Evolutionary conservation across 257 asterid species (phyloP), one percentile per base, ranked within the genome.

Genomic region (Rhazya stricta): DNA sequence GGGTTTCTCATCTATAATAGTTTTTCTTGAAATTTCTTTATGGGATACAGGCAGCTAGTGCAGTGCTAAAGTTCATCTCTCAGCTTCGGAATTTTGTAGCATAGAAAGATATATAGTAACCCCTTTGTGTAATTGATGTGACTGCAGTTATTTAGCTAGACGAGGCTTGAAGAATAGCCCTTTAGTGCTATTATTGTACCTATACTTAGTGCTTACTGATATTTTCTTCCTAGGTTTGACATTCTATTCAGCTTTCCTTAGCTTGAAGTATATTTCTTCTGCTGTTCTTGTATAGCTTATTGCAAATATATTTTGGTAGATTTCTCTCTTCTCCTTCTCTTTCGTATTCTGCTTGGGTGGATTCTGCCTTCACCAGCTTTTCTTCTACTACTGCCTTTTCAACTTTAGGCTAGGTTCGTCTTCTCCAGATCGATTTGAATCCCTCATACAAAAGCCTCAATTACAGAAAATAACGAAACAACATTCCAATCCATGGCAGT

Each of bases 101-200:
- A 3, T 66, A 66, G 71, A 39, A 57, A n/a, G 16, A 66, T 66
- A 37, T 37, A 37, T 66, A 37, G 16, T 65, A 65, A 32, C 8
- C 8, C 32, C 50, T 36, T 21, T 66, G 25, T 19, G 71, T 66
- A 19, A 37, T 37, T 9, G 71, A 37, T 66, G 48, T 25, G 19
- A 21, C 30, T 66, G 71, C 50, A 11, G 32, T 37, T 12, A 6
- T 37, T 66, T 13, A 21, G 50, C 71, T 37, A 66, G 71, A 66
- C 21, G 71, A 66, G 71, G 50, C 71, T 66, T 66, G 50, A 66
- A 66, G 71, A 66, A 23, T 66, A 66, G 70, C 48, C 71, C 71
- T 21, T 66, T 66, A 39, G 50, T 66, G 50, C 50, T 66, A 19
- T 66, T 61, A 5, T 32, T 61, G 42, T 30, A 30, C 67, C 48